Evolutionary conservation across 352 stramenopile species (phyloP).

Genomic region (Phytopythium vexans): DNA sequence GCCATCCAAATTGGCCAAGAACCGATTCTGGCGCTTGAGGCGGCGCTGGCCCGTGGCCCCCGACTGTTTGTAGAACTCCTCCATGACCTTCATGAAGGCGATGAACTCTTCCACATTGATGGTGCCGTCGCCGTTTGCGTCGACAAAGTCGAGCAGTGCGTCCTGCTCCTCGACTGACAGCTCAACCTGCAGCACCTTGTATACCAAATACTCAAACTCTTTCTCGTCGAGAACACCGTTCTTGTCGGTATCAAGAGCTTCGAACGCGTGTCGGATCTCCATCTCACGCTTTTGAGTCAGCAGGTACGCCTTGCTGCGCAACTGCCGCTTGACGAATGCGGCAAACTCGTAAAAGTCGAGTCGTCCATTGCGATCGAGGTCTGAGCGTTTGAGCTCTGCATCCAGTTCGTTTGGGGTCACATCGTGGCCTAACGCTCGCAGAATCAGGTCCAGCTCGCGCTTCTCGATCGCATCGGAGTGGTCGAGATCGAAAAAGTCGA

Average conservation of each 20-base stretch:
- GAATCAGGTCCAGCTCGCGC: conserved; percentile 55
- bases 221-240: conserved; percentile 65
- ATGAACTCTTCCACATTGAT: conserved; percentile 77
- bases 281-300: conserved; percentile 61
- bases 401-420: conserved; percentile 67
- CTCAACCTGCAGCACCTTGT: conserved; percentile 72
- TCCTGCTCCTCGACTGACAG: conserved; percentile 71
- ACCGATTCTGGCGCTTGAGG: conserved; percentile 27
- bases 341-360: conserved; percentile 79
- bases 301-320: conserved; percentile 52
- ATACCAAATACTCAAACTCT: conserved; percentile 76
- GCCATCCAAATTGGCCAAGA: conserved; percentile 37
- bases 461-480: conserved; percentile 71
- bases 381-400: conserved; percentile 47
- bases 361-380: conserved; percentile 62
- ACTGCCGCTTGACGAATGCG: conserved; percentile 59
- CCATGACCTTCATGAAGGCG: conserved; percentile 66
- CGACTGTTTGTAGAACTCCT: conserved; percentile 40
- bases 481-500: conserved; percentile 80
- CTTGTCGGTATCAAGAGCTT: conserved; percentile 62
- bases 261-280: conserved; percentile 71
- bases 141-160: conserved; percentile 65
- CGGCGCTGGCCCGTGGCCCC: conserved; percentile 13
- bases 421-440: conserved; percentile 68
- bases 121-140: conserved; percentile 52